These are phyloP conservation scores for Schoenoplectus tabernaemontani DNA, from an alignment of 202 grass and related monocot genomes.

Conservation along the genomic window DNA sequence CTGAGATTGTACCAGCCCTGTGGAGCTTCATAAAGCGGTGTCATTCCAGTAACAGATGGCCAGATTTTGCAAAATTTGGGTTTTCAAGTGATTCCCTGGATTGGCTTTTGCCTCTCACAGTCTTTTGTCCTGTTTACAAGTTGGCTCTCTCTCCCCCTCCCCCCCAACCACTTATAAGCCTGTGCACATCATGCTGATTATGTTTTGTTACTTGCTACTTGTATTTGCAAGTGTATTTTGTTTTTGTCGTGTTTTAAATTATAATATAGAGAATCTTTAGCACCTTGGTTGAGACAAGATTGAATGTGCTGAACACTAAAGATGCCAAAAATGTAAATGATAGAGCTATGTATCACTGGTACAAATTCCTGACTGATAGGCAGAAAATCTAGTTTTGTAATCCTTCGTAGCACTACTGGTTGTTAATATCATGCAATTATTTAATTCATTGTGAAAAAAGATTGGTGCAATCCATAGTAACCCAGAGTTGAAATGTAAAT, in stretches of 20 bases:
- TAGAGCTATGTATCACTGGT: not conserved
- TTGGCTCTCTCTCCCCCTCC: conserved; percentile 23
- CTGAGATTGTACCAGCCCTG: conserved; percentile 86
- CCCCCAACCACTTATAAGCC: not conserved
- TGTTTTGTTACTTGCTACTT: not conserved
- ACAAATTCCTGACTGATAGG: not conserved
- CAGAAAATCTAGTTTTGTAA: not conserved
- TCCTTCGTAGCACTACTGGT: not conserved
- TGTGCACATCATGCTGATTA: not conserved
- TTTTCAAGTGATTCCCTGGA: conserved; percentile 41
- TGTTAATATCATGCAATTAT: not conserved
- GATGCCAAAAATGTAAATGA: conserved; percentile 1
- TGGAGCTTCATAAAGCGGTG: conserved; percentile 92
- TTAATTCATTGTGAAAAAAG: not conserved
- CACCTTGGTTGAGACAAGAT: conserved; percentile 1
- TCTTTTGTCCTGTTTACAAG: conserved; percentile 99
- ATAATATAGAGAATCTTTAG: not conserved
- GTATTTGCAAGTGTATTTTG: not conserved
- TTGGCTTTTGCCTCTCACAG: conserved; percentile 87
- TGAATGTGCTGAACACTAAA: not conserved
- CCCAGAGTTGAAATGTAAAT: not conserved
- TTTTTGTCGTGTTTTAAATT: not conserved
- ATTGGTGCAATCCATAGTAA: not conserved
- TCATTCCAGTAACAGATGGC: conserved; percentile 78
- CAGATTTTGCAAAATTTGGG: conserved; percentile 53